Percentiles rank a stretch among this genome's conserved stretches.
Conservation (phyloP, 257 asterid genomes). For the Solanum dulcamara region DNA sequence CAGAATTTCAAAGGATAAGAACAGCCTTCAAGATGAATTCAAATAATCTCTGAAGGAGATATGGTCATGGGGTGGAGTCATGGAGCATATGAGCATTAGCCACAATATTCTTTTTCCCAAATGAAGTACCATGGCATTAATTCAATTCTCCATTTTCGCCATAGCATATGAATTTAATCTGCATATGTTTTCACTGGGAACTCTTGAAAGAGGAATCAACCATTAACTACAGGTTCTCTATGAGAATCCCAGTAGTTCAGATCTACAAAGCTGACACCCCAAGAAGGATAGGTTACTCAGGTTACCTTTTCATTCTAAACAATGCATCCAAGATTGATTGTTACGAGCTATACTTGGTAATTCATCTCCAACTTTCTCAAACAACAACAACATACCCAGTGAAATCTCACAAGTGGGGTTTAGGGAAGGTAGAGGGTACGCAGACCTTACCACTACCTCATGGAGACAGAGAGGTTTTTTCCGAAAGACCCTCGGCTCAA, state of each 20-base stretch:
- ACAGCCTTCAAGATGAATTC: neutral
- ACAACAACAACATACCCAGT: too few relatives aligned
- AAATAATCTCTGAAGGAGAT: neutral
- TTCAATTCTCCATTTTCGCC: neutral
- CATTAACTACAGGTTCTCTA: neutral
- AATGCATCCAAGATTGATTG: neutral
- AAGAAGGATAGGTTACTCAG: neutral
- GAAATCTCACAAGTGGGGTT: too few relatives aligned
- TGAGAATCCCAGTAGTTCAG: neutral
- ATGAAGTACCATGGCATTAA: neutral
- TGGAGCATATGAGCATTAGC: constrained; percentile 3
- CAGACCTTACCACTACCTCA: too few relatives aligned
- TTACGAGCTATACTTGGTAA: neutral
- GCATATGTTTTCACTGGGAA: neutral
- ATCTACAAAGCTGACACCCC: neutral
- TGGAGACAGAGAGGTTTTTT: too few relatives aligned
- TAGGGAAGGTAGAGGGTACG: too few relatives aligned
- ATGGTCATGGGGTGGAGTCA: neutral
- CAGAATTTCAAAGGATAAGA: neutral
- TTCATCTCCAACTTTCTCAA: neutral
- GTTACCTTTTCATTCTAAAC: neutral
- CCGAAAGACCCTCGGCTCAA: too few relatives aligned
- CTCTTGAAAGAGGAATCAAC: neutral
- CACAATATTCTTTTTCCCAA: neutral
- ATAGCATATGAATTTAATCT: neutral